Base-by-base conservation (phyloP, 495 filamentous ascomycete species). In the Lasiosphaeria ovina region DNA sequence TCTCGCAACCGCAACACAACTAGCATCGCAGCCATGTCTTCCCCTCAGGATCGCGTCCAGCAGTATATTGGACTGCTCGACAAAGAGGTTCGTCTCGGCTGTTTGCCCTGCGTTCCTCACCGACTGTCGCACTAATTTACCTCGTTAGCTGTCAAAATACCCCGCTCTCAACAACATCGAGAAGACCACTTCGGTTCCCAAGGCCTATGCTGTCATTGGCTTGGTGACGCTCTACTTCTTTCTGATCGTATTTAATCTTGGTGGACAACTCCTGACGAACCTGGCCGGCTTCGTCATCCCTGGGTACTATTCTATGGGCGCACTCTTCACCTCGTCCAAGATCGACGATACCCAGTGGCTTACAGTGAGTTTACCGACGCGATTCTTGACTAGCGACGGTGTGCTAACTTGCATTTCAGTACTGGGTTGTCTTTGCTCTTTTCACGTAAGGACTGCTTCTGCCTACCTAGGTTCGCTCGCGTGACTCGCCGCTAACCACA, bases 161-260 rank as follows among this genome's bases (percentile, higher is more conserved):
- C 91, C 90, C 58, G 76, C 83, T 69, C 88, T 99, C 72, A 93
- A 90, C 84, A 95, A 98, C 80, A 85, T 99, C 63, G 95, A 99
- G 87, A 91, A 89, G 77, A 91, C 96, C 79, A 94, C 91, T 63
- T 88, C 86, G 31, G 86, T 97, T 51, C 94, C 94, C 63, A 99
- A 99, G 83, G 91, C 93, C 73, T 98, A 99, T 70, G 91, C 86
- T 64, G 84, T 96, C 77, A 88, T 97, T 52, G 94, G 94, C 65
- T 75, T 97, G 35, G 83, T 75, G 51, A 87, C 86, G 52, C 81
- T 96, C 67, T 99, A 99, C 83, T 92, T 96, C 83, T 97, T 97
- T 85, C 85, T 99, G 16, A 90, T 98, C 77, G 89, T 98, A 83
- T 95, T 99, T 84, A 99, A 99, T 84, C 93, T 97, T 66, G 94